Percentiles rank a stretch among this genome's conserved stretches.
Conservation (phyloP, 2,329 filamentous ascomycete species). For the Bretziella fagacearum region DNA sequence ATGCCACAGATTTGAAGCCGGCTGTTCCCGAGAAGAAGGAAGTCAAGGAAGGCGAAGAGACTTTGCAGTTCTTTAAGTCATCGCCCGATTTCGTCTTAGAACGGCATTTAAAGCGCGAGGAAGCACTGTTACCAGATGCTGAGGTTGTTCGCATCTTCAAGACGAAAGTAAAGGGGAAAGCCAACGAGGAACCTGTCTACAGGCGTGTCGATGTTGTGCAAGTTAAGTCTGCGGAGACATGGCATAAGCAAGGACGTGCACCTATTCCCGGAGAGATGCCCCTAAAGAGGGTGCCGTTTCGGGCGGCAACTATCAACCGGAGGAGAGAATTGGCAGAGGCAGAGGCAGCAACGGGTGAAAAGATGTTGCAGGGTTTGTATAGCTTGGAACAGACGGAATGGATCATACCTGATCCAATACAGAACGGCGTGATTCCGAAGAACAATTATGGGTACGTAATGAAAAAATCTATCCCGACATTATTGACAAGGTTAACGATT, state of each 20-base stretch:
- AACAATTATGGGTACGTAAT: conserved; percentile 60
- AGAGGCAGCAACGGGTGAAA: conserved; percentile 61
- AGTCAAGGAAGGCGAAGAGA: conserved; percentile 58
- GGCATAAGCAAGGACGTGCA: conserved; percentile 88
- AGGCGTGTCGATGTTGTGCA: conserved; percentile 60
- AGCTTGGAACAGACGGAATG: conserved; percentile 76
- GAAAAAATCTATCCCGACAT: neutral
- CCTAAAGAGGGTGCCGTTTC: conserved; percentile 73
- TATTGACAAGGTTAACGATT: neutral
- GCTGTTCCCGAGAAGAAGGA: conserved; percentile 57
- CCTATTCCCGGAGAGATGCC: conserved; percentile 54
- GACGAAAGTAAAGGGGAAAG: conserved; percentile 54
- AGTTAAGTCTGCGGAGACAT: conserved; percentile 86
- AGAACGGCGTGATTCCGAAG: conserved; percentile 74
- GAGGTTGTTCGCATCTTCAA: conserved; percentile 58
- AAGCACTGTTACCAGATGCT: conserved; percentile 58
- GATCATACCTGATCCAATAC: conserved; percentile 80
- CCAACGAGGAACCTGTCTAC: conserved; percentile 66
- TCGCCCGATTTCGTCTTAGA: conserved; percentile 73
- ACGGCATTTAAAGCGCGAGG: conserved; percentile 77
- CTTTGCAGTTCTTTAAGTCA: conserved; percentile 73
- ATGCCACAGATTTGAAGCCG: conserved; percentile 57
- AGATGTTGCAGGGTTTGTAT: conserved; percentile 75
- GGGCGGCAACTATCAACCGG: conserved; percentile 74
- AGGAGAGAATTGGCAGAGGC: conserved; percentile 80